Evolutionary conservation across 257 asterid genomes (phyloP).

Genomic region (Solanum bulbocastanum): DNA sequence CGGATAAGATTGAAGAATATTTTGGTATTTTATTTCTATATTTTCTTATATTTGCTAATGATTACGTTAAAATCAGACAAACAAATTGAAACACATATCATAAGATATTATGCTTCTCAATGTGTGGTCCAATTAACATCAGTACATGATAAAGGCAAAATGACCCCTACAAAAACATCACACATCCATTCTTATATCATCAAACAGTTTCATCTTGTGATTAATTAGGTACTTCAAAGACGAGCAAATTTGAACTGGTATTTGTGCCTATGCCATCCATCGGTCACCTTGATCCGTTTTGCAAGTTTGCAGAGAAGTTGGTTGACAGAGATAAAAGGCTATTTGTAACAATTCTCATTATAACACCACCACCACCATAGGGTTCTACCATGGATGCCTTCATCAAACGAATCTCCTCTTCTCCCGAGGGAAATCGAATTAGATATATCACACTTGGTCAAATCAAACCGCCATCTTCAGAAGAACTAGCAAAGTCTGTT

Average conservation of each 20-base stretch:
- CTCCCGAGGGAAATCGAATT: not conserved
- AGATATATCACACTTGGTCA: not conserved
- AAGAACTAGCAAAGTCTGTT: not conserved
- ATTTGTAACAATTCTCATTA: not conserved
- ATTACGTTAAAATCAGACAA: no score
- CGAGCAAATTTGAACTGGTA: not conserved
- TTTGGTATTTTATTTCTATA: no score
- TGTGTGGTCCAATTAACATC: not conserved
- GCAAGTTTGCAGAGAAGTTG: not conserved
- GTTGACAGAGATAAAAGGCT: not conserved
- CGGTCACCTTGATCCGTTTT: not conserved
- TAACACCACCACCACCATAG: not conserved
- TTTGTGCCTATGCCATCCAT: slow-evolving; percentile 3
- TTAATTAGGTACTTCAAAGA: not conserved
- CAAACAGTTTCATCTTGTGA: not conserved
- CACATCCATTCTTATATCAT: not conserved
- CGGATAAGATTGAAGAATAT: no score
- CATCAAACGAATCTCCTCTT: not conserved
- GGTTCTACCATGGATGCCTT: no score
- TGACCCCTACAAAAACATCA: not conserved
- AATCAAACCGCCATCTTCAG: not conserved
- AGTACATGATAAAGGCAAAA: not conserved
- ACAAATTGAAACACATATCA: no score
- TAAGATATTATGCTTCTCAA: no score
- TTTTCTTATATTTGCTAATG: no score